These are phyloP conservation scores for Golubevia sp. DNA, from an alignment of 1,284 basidiomycete species.

Conservation along the genomic window DNA sequence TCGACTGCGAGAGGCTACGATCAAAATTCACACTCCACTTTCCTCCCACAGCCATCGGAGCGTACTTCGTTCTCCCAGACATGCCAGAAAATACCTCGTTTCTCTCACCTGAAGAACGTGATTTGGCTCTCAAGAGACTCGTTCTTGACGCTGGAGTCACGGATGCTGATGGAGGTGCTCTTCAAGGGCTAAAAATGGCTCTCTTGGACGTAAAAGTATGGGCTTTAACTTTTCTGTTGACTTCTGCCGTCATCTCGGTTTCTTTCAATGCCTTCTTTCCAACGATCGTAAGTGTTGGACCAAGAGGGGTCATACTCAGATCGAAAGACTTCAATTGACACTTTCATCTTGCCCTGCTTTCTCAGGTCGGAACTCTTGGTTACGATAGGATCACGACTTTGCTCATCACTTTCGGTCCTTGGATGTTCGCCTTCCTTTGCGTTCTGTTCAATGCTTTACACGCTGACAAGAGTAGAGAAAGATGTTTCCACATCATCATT, in stretches of 20 bases:
- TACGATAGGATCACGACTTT: conserved; percentile 30
- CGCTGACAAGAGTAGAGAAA: conserved; percentile 27
- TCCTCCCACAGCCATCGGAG: conserved; percentile 13
- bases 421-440: conserved; percentile 37
- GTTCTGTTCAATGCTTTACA: conserved; percentile 39
- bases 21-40: too few species aligned
- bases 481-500: conserved; percentile 6
- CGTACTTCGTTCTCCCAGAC: conserved; percentile 29
- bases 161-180: conserved; percentile 64
- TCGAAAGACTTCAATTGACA: too few species aligned
- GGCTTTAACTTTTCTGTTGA: conserved; percentile 20
- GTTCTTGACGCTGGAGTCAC: conserved; percentile 69
- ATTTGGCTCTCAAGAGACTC: conserved; percentile 29
- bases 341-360: too few species aligned
- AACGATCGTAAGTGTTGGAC: conserved; percentile 27
- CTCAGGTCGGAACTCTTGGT: too few species aligned
- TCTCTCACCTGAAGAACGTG: conserved; percentile 22
- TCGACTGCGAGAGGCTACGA: too few species aligned
- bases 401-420: conserved; percentile 34
- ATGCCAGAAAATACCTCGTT: conserved; percentile 37
- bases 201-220: conserved; percentile 33
- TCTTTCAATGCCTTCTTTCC: conserved; percentile 33
- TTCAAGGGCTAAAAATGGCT: conserved; percentile 9
- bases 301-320: too few species aligned
- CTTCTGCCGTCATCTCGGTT: background rate